A percentile compares a stretch with the other conserved stretches of the same genome.
These are phyloP conservation scores for Moringa oleifera DNA, from an alignment of 345 rosid genomes.

Conservation along the genomic window DNA sequence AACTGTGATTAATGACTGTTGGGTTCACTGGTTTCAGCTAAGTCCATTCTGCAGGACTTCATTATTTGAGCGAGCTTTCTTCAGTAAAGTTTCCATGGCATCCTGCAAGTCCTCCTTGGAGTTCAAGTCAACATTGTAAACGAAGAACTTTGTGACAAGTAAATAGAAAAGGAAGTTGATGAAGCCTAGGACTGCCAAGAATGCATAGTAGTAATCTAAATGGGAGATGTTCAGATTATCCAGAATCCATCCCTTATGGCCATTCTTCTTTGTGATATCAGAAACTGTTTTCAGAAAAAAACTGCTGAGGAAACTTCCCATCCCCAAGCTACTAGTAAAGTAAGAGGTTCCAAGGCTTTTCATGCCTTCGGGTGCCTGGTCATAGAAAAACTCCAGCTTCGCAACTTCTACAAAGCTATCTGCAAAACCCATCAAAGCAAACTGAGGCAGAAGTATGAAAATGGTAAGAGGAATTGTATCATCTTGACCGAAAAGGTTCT, in stretches of 20 bases:
- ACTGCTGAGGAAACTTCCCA: slow-evolving; percentile 69
- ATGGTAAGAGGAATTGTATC: slow-evolving; percentile 53
- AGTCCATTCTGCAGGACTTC: slow-evolving; percentile 5
- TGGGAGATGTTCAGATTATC: slow-evolving; percentile 64
- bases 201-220: slow-evolving; percentile 57
- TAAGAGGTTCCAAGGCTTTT: slow-evolving; percentile 77
- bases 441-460: slow-evolving; percentile 62
- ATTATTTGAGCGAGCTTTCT: slow-evolving; percentile 4
- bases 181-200: slow-evolving; percentile 46
- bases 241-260: slow-evolving; percentile 59
- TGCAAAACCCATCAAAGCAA: slow-evolving; percentile 67
- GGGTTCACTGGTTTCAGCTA: no score
- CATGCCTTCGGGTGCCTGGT: slow-evolving; percentile 81
- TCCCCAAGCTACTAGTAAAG: slow-evolving; percentile 48
- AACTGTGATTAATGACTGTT: no score
- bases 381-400: slow-evolving; percentile 82
- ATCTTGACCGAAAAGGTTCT: slow-evolving; percentile 15
- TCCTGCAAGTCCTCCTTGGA: slow-evolving; percentile 13
- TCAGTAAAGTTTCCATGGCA: slow-evolving; percentile 13
- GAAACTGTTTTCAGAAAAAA: slow-evolving; percentile 48
- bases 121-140: slow-evolving; percentile 45
- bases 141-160: slow-evolving; percentile 44
- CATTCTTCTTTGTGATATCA: slow-evolving; percentile 34
- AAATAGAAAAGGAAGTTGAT: slow-evolving; percentile 53
- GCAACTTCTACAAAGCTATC: slow-evolving; percentile 70